Conservation (phyloP, 139 green algal species). For the Astrephomene gubernaculifera region DNA sequence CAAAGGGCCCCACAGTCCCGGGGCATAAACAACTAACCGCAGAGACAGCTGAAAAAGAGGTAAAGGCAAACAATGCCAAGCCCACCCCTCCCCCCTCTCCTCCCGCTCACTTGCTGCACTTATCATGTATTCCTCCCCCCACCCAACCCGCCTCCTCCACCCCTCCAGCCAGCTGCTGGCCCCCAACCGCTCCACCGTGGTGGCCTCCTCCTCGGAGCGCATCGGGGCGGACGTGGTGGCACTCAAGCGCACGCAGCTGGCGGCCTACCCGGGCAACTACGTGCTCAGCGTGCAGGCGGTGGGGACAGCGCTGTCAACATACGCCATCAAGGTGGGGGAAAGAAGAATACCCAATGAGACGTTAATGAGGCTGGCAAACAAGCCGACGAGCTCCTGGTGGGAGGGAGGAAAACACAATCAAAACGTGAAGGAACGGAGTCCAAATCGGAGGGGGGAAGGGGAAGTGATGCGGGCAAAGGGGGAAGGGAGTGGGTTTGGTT, state of each 20-base stretch:
- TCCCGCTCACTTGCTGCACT: neutral
- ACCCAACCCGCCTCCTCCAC: neutral
- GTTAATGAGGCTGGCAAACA: too few species aligned
- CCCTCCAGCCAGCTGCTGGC: conserved; percentile 28
- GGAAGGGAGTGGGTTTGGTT: neutral
- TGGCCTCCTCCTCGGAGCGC: conserved; percentile 9
- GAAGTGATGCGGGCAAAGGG: neutral
- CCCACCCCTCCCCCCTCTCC: neutral
- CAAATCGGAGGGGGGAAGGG: neutral
- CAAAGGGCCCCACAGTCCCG: neutral
- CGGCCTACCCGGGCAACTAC: neutral
- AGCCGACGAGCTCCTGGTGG: neutral
- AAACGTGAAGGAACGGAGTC: too few species aligned
- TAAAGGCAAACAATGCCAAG: neutral
- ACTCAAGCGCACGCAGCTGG: neutral
- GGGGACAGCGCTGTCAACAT: neutral
- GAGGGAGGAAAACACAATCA: neutral
- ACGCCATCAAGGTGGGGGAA: conserved; percentile 2
- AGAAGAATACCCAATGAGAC: neutral
- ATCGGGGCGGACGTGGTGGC: conserved; percentile 20
- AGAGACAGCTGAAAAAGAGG: neutral
- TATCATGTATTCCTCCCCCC: neutral
- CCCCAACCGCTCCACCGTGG: neutral
- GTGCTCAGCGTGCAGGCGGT: conserved; percentile 9
- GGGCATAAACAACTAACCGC: neutral